A percentile compares a stretch with the other conserved stretches of the same genome.
Conservation (phyloP, 805 yeast genomes). For the Lipomyces starkeyi region DNA sequence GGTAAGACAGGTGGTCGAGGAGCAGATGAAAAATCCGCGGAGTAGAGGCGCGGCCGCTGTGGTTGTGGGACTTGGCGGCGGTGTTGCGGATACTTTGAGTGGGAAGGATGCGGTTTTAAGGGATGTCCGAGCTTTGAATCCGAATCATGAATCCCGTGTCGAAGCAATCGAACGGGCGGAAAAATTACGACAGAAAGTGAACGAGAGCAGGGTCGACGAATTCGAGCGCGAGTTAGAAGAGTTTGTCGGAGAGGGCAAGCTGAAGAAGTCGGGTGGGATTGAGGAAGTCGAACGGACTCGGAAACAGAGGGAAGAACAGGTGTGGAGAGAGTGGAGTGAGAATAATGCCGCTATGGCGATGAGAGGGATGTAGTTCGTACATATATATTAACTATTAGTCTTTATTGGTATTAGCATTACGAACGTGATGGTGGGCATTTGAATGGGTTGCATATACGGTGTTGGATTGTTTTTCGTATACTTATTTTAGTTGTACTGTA, state of each 20-base stretch:
- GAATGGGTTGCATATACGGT: neutral
- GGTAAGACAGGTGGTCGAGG: constrained; percentile 80
- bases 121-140: constrained; percentile 79
- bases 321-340: constrained; percentile 54
- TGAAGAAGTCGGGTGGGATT: constrained; percentile 86
- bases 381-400: too few relatives aligned
- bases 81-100: constrained; percentile 51
- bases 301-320: constrained; percentile 69
- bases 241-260: constrained; percentile 77
- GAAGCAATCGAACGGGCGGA: constrained; percentile 93
- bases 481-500: neutral
- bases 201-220: constrained; percentile 62
- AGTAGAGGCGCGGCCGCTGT: constrained; percentile 7
- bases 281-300: constrained; percentile 81
- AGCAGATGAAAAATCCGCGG: constrained; percentile 53
- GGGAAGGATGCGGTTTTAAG: constrained; percentile 69
- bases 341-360: constrained; percentile 15
- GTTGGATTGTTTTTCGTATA: neutral
- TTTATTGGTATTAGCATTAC: too few relatives aligned
- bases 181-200: constrained; percentile 73
- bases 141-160: constrained; percentile 82
- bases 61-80: constrained; percentile 39
- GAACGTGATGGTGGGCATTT: neutral
- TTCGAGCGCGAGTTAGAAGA: constrained; percentile 86
- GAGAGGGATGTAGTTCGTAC: neutral